Evolutionary conservation across 2,329 filamentous ascomycete genomes (phyloP).

Genomic region (Fusarium sambucinum): DNA sequence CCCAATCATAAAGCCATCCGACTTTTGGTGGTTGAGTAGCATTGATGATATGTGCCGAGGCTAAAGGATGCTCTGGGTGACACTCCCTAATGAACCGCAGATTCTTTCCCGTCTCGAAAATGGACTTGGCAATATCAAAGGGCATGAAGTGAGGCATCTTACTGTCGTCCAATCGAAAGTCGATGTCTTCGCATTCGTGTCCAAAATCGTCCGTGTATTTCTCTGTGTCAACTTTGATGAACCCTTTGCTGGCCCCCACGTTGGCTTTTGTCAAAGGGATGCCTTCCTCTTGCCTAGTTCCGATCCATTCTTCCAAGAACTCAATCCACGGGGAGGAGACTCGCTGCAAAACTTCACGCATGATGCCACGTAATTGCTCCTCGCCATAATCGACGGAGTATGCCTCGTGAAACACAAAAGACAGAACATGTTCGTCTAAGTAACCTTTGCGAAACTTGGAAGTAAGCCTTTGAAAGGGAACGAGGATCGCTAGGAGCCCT

Average conservation of each 20-base stretch:
- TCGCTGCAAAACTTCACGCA: constrained; percentile 74
- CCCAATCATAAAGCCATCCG: constrained; percentile 79
- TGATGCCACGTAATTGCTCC: constrained; percentile 70
- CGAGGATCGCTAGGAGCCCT: constrained; percentile 62
- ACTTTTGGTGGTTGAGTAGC: constrained; percentile 67
- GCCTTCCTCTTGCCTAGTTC: constrained; percentile 70
- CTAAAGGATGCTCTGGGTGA: constrained; percentile 78
- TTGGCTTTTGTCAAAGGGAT: constrained; percentile 63
- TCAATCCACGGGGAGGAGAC: constrained; percentile 76
- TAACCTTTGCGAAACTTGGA: constrained; percentile 58
- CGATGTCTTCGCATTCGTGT: constrained; percentile 66
- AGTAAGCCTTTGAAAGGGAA: constrained; percentile 65
- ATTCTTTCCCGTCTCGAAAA: constrained; percentile 86
- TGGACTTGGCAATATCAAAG: constrained; percentile 73
- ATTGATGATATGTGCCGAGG: constrained; percentile 61
- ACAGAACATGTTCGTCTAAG: constrained; percentile 72
- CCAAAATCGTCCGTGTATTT: constrained; percentile 70
- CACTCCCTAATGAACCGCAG: constrained; percentile 77
- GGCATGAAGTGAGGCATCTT: constrained; percentile 80
- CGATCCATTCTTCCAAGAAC: constrained; percentile 80
- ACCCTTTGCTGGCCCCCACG: constrained; percentile 63
- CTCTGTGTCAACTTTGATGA: constrained; percentile 69
- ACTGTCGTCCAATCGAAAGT: constrained; percentile 72
- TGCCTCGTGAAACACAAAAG: constrained; percentile 71
- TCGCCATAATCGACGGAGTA: constrained; percentile 74